Base-by-base conservation (phyloP, 1,284 basidiomycete species). In the Puccinia hordei region DNA sequence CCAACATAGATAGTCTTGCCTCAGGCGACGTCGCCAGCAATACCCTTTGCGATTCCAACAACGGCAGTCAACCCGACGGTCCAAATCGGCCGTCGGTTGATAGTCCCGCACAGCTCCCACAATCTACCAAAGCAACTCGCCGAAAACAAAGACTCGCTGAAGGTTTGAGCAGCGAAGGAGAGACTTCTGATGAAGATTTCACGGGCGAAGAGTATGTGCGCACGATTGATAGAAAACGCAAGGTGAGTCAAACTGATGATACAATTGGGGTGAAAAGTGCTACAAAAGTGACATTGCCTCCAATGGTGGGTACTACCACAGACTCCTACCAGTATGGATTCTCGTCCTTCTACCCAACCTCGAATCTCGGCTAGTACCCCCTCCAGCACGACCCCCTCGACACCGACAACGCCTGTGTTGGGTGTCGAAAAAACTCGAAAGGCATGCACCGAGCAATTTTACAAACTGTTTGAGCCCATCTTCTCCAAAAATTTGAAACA, bases 371-470 rank as follows among this genome's bases (percentile, higher is more conserved):
- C 65, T 44, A 44, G 61, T 30, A 78, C 75, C 22, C 75, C 77
- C 24, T 72, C 51, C 33, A 78, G 53, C 33, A 69, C 75, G 17
- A 55, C 51, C n/a, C 68, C 68, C 57, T 59, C 65, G 24, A 61
- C 77, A 22, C 66, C 77, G 17, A 53, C 65, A 13, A 63, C 66
- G 24, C 68, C 68, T 61, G 57, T 61, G 41, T 51, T 49, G 41
- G 55, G 55, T 46, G 46, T 72, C 13, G 77, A 79, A 44, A 79
- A 79, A 35, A 79, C 77, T 15, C 51, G 77, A 57, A 63, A 68
- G 46, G 68, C 77, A 33, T 79, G 77, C 53, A 59, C 59, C 41
- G 68, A 79, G n/a, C 77, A 79, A 51, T 79, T 79, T 46, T 71
- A 35, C 15, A 79, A 79, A 49, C 68, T 79, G 13, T 79, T 79